Evolutionary conservation across 176 grass and related monocot species (phyloP), one percentile per base, ranked within the genome.

Genomic region (Rhynchospora tenuis): DNA sequence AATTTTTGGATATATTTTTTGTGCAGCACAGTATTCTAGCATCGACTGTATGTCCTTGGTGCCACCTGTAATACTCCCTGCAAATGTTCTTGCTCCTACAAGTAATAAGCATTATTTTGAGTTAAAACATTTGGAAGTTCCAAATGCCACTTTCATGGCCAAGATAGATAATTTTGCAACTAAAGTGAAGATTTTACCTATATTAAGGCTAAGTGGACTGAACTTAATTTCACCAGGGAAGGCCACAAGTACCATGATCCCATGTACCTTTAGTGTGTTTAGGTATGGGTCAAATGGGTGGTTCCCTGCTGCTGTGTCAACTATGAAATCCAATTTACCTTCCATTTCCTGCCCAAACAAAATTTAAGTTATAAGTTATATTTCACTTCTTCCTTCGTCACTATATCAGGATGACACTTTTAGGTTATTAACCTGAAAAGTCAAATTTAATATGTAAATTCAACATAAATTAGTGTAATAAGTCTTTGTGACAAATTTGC

Each of bases 211-310:
- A 46, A 29, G 83, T 27, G 92, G 94, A 86, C 85, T 66, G 13
- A 94, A 0, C 73, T 83, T 90, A 64, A 97, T 86, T 86, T 94
- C 94, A 78, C 69, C 75, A 43, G 94, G 90, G 23, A 97, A 92
- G 64, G 91, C 20, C 9, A 94, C 63, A 1, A 97, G 46, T 24
- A 13, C 70, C 88, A 97, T 90, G 16, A 89, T 79, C 4, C 94
- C 94, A 62, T 86, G 83, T 80, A 97, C 67, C 76, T 91, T 92
- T 22, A 97, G 90, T 7, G 93, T 87, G 7, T 87, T 86, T 5
- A 97, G 83, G 81, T 94, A 97, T 3, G 90, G 92, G 81, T 97
- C 94, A 0, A 97, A 92, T 24, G 91, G 90, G 83, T 97, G 94
- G 68, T 92, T 80, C 16, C 92, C 92, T n/a, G 94, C 87, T 3